Evolutionary conservation across 352 stramenopile genomes (phyloP), one percentile per base, ranked within the genome.

Genomic region (Phytophthora capsici): DNA sequence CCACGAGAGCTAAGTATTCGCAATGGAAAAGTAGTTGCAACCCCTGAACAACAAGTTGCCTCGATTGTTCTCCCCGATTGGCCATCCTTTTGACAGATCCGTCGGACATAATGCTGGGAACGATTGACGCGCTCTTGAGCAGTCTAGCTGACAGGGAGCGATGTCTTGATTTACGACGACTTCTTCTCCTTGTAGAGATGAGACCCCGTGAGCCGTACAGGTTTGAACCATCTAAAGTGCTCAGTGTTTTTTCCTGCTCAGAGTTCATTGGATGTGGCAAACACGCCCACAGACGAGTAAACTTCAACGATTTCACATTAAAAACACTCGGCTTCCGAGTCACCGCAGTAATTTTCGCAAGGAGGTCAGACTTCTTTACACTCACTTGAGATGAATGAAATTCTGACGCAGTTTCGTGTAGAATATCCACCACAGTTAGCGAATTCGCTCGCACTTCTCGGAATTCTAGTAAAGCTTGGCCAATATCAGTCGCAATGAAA

Each of bases 21-120:
- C 61, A 73, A 20, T 60, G 58, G 55, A 76, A 82, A 1, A 82
- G 50, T 23, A 80, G n/a, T 43, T 77, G 49, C 10, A 74, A 14
- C 12, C 41, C 46, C 12, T 72, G 25, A 7, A 59, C 28, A 6
- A 73, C 56, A 14, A 69, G 6, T 36, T 57, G 9, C 30, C 41
- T 53, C 8, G 46, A 38, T n/a, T 51, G 28, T 22, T 53, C 48
- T 23, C 46, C 36, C 3, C 16, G 17, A 20, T 43, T 38, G 19
- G 10, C 25, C 0, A 34, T 4, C 1, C 2, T 23, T 51, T 48
- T 49, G 17, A 2, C 22, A 44, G 19, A 32, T 8, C 16, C 36
- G 6, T 47, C 25, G 12, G 32, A 23, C 5, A 23, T 37, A 3
- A 22, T 12, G 9, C 4, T 10, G 17, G 44, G 44, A 14, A 56